Percentiles rank a stretch among this genome's conserved stretches.
phyloP scores from a whole-genome alignment of 306 rosid species.

The Amphicarpaea edgeworthii region DNA sequence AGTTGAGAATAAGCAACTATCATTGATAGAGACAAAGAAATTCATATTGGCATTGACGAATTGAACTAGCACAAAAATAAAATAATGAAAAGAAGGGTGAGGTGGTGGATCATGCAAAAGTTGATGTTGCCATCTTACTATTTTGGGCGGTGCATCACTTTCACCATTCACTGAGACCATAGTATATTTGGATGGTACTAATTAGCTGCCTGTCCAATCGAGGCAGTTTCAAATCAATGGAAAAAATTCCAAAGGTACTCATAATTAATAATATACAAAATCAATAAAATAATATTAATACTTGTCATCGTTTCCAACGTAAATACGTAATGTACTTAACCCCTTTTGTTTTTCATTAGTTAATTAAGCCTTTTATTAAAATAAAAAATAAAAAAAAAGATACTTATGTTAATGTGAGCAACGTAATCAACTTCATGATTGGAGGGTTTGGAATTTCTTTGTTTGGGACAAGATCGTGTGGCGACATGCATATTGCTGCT shows the following conservation, averaged over 20 bases:
- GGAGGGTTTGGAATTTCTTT: constrained; percentile 23
- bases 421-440: constrained; percentile 20
- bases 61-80: constrained; percentile 43
- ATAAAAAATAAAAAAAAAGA: neutral
- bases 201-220: constrained; percentile 70
- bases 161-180: constrained; percentile 50
- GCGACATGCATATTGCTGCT: constrained; percentile 31
- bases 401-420: constrained; percentile 11
- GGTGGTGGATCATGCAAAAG: constrained; percentile 48
- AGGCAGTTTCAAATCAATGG: constrained; percentile 62
- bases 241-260: constrained; percentile 48
- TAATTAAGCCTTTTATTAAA: neutral
- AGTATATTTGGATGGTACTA: constrained; percentile 60
- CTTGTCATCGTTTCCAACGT: constrained; percentile 38
- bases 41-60: constrained; percentile 42
- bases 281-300: neutral
- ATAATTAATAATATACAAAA: no score
- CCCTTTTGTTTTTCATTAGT: neutral
- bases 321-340: constrained; percentile 1
- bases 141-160: constrained; percentile 73
- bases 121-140: constrained; percentile 71
- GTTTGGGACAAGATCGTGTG: constrained; percentile 43
- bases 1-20: constrained; percentile 16
- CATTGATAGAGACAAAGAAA: constrained; percentile 34
- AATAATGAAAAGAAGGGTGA: constrained; percentile 22